Evolutionary conservation across 2,329 filamentous ascomycete species (phyloP).

Genomic region (Coniochaeta sp.): DNA sequence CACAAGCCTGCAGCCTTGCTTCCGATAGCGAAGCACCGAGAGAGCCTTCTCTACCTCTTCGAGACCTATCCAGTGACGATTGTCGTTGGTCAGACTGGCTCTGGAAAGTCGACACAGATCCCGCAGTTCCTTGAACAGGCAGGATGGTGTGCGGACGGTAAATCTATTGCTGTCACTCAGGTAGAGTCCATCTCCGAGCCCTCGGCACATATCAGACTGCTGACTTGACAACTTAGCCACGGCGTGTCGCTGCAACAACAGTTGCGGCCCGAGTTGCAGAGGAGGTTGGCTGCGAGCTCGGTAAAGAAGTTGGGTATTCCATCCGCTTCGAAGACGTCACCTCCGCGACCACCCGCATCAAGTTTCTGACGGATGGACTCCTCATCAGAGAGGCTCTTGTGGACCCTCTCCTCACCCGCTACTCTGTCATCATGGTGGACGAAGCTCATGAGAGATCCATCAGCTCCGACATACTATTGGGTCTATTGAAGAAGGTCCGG

Average conservation of each 20-base stretch:
- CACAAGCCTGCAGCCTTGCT: constrained; percentile 80
- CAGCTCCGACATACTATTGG: constrained; percentile 84
- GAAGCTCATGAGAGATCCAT: constrained; percentile 93
- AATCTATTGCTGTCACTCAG: constrained; percentile 83
- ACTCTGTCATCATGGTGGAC: constrained; percentile 96
- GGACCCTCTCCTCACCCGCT: constrained; percentile 82
- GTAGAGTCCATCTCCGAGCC: constrained; percentile 37
- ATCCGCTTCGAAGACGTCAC: constrained; percentile 91
- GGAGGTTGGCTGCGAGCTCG: constrained; percentile 77
- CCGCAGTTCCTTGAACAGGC: constrained; percentile 84
- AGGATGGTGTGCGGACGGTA: constrained; percentile 82
- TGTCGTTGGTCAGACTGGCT: constrained; percentile 88
- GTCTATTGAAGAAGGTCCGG: constrained; percentile 83
- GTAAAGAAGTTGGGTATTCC: constrained; percentile 88
- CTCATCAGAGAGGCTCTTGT: constrained; percentile 87
- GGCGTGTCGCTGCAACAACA: constrained; percentile 83
- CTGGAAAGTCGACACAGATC: constrained; percentile 91
- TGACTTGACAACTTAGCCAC: constrained; percentile 49
- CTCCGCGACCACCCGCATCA: constrained; percentile 77
- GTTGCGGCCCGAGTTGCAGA: constrained; percentile 85
- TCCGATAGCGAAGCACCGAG: constrained; percentile 77
- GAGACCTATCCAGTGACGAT: constrained; percentile 81
- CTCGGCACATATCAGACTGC: neutral
- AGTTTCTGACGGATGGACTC: constrained; percentile 91
- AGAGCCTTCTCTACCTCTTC: constrained; percentile 75